Conservation (phyloP, 176 grass and related monocot genomes). For the Aegilops tauschii region DNA sequence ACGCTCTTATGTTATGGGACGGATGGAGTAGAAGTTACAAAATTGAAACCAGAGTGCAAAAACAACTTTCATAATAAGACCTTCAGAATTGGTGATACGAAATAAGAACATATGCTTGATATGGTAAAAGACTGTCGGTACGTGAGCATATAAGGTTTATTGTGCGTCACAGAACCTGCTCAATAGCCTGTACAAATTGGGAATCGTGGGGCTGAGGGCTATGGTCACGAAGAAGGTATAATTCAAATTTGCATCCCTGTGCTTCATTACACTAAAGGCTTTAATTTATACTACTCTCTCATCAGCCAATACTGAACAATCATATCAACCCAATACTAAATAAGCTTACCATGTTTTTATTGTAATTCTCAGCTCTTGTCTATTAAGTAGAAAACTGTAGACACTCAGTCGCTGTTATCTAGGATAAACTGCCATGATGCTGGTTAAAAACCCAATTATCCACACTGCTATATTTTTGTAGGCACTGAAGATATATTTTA, state of each 20-base stretch:
- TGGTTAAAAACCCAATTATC: neutral
- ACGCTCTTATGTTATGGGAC: too few relatives aligned
- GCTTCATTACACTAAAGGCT: neutral
- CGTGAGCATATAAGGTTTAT: neutral
- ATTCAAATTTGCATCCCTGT: neutral
- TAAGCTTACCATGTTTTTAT: constrained; percentile 2
- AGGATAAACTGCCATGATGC: neutral
- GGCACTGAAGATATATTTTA: neutral
- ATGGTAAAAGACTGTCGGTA: neutral
- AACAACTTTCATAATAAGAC: neutral
- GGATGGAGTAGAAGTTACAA: neutral
- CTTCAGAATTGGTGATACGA: neutral
- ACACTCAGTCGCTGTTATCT: neutral
- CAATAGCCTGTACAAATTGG: neutral
- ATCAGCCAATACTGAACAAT: neutral
- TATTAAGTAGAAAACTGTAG: neutral
- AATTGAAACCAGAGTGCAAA: neutral
- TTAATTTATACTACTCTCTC: neutral
- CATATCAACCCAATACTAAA: constrained; percentile 19
- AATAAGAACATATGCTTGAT: neutral
- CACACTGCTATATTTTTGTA: constrained; percentile 5
- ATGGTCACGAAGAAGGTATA: neutral
- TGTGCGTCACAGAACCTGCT: neutral
- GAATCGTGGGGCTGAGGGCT: too few relatives aligned
- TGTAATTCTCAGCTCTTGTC: constrained; percentile 3